Percentiles rank a stretch among this genome's conserved stretches.
phyloP scores from a whole-genome alignment of 1,139 yeast genomes.

The Arxiozyma telluris region DNA sequence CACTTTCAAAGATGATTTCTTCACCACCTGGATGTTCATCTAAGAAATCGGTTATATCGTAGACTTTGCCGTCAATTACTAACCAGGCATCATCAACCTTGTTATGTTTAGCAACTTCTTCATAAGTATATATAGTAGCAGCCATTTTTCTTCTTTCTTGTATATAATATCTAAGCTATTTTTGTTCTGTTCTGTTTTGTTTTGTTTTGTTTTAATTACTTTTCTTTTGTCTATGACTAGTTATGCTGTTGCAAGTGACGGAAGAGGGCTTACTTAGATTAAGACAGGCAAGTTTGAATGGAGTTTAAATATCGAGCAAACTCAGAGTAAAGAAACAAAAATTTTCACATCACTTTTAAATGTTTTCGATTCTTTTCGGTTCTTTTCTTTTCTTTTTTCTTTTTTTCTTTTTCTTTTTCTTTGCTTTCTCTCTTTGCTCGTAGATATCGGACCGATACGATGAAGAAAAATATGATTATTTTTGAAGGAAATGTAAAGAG shows the following conservation, averaged over 20 bases:
- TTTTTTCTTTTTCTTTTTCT: too few relatives aligned
- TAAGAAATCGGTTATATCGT: constrained; percentile 71
- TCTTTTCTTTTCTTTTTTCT: neutral
- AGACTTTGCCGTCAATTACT: constrained; percentile 83
- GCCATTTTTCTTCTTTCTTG: constrained; percentile 23
- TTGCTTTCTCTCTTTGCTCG: neutral
- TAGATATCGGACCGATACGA: neutral
- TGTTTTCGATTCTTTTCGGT: neutral
- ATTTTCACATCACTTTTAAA: too few relatives aligned
- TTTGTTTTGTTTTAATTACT: too few relatives aligned
- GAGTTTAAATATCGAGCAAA: neutral
- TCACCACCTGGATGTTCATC: constrained; percentile 99
- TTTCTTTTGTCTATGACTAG: neutral
- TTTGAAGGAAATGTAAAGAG: too few relatives aligned
- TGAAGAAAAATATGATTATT: neutral
- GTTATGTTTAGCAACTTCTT: constrained; percentile 73
- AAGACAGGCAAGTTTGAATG: neutral
- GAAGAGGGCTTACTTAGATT: neutral
- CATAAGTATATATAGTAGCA: constrained; percentile 45
- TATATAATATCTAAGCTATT: too few relatives aligned
- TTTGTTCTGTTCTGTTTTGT: too few relatives aligned
- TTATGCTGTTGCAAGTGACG: neutral
- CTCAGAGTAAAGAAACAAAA: neutral
- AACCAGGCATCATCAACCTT: constrained; percentile 79
- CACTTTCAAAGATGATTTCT: constrained; percentile 84